These are phyloP conservation scores for Geotrichum carabidarum DNA, from an alignment of 1,139 yeast genomes.

Conservation along the genomic window DNA sequence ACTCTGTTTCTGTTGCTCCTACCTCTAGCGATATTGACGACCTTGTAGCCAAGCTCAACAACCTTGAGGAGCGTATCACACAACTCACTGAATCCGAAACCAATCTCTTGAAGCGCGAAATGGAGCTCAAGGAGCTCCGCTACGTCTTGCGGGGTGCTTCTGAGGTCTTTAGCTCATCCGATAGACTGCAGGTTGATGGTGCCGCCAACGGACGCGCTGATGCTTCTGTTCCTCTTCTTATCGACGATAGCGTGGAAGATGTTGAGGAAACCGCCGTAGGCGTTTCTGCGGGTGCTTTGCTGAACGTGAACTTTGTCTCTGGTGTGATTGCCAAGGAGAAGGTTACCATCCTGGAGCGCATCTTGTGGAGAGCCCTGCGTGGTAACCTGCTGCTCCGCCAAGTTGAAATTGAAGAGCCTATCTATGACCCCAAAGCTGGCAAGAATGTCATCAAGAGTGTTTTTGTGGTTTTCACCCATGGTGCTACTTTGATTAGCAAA, in stretches of 20 bases:
- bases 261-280: conserved; percentile 16
- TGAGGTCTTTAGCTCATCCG: conserved; percentile 51
- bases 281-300: conserved; percentile 17
- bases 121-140: conserved; percentile 56
- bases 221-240: conserved; percentile 27
- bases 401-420: conserved; percentile 59
- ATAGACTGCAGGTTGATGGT: conserved; percentile 16
- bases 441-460: conserved; percentile 58
- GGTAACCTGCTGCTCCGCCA: conserved; percentile 79
- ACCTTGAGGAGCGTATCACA: conserved; percentile 55
- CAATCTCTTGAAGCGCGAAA: conserved; percentile 50
- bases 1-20: conserved; percentile 38
- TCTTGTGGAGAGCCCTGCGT: conserved; percentile 86
- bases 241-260: conserved; percentile 14
- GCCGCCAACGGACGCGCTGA: conserved; percentile 13
- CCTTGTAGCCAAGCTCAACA: conserved; percentile 59
- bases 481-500: conserved; percentile 62
- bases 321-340: conserved; percentile 79
- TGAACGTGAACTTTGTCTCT: conserved; percentile 57
- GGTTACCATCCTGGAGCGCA: conserved; percentile 69
- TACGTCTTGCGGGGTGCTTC: conserved; percentile 68
- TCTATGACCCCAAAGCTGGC: conserved; percentile 48
- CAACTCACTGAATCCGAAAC: conserved; percentile 56
- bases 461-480: conserved; percentile 85
- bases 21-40: conserved; percentile 73